Evolutionary conservation across 257 asterid species (phyloP).

Genomic region (Voacanga thouarsii): DNA sequence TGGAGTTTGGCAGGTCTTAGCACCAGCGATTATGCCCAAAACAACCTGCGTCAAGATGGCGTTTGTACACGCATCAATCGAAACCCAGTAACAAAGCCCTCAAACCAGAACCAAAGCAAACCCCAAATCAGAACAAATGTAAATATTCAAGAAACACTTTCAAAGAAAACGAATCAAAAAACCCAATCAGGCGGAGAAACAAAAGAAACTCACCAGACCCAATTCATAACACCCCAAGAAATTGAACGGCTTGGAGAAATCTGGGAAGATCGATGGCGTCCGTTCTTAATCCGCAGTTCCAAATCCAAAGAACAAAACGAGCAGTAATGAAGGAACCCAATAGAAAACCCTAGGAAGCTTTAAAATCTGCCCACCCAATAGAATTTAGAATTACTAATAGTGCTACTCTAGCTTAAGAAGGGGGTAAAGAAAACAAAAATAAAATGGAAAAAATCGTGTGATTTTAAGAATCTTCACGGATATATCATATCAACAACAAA

Average conservation of each 20-base stretch:
- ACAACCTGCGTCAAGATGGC: not conserved
- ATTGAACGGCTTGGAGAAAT: constrained; percentile 28
- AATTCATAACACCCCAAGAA: constrained; percentile 22
- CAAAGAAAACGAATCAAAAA: not conserved
- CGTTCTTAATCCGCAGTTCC: constrained; percentile 18
- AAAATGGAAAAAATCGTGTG: constrained; percentile 32
- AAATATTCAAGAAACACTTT: not conserved
- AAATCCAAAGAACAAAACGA: constrained; percentile 36
- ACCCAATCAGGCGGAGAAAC: too few species aligned
- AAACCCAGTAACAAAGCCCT: not conserved
- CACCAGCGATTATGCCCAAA: not conserved
- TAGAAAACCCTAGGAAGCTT: constrained; percentile 31
- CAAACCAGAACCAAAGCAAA: not conserved
- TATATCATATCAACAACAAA: constrained; percentile 19
- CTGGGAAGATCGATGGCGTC: constrained; percentile 34
- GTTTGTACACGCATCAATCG: not conserved
- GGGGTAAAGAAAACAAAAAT: not conserved
- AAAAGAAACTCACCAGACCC: constrained; percentile 20
- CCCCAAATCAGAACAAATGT: not conserved
- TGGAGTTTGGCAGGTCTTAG: not conserved
- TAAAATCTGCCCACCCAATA: constrained; percentile 20
- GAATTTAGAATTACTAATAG: constrained; percentile 10
- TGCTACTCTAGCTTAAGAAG: not conserved
- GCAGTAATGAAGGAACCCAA: constrained; percentile 27
- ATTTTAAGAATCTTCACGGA: constrained; percentile 51